These are phyloP conservation scores for Candolleomyces efflorescens DNA, from an alignment of 768 basidiomycete genomes.

Conservation along the genomic window DNA sequence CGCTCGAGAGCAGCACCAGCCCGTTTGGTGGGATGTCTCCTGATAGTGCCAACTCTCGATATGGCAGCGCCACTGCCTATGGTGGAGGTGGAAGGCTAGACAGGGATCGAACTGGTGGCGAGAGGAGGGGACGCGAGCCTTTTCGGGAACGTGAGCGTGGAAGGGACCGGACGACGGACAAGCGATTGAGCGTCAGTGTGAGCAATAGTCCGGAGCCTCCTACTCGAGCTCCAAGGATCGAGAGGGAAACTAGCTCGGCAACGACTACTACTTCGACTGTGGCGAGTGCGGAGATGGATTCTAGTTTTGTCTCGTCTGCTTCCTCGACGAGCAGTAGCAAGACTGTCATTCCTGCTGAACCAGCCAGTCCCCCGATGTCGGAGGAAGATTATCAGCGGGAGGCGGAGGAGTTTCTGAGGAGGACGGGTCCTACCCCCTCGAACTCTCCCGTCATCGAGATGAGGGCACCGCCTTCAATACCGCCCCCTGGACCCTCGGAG, in stretches of 20 bases:
- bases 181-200: slow-evolving; percentile 6
- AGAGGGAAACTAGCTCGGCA: slow-evolving; percentile 1
- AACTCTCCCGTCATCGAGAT: slow-evolving; percentile 47
- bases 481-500: slow-evolving; percentile 15
- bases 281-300: slow-evolving; percentile 5
- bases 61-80: slow-evolving; percentile 23
- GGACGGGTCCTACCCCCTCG: slow-evolving; percentile 52
- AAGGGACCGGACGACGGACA: slow-evolving; percentile 10
- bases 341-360: slow-evolving; percentile 15
- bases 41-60: slow-evolving; percentile 21
- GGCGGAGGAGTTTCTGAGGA: slow-evolving; percentile 20
- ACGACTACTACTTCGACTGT: slow-evolving; percentile 5
- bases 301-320: slow-evolving; percentile 16
- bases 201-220: slow-evolving; percentile 9
- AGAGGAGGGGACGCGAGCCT: slow-evolving; percentile 39
- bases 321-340: slow-evolving; percentile 20
- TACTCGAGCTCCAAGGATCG: background rate
- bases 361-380: slow-evolving; percentile 16
- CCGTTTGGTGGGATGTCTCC: slow-evolving; percentile 35
- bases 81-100: slow-evolving; percentile 28
- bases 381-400: slow-evolving; percentile 1
- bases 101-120: slow-evolving; percentile 20
- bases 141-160: slow-evolving; percentile 20
- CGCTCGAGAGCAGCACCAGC: slow-evolving; percentile 29
- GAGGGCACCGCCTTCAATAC: slow-evolving; percentile 13